Base-by-base conservation (phyloP, 371 early-diverging fungal species). In the Rhizopus delemar region DNA sequence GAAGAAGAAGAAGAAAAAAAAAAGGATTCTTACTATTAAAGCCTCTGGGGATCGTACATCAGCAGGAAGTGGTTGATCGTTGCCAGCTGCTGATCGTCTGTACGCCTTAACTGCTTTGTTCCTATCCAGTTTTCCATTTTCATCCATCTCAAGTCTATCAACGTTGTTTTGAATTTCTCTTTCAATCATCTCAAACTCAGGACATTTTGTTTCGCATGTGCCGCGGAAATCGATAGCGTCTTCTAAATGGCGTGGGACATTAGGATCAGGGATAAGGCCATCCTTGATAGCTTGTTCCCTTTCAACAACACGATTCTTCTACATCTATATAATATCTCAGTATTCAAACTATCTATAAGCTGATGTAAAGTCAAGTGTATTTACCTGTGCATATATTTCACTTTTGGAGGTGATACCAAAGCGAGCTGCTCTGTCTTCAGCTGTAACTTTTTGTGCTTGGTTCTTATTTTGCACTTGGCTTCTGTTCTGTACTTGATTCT, bases 181-280 rank as follows among this genome's bases (percentile, higher is more conserved):
- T 62, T 95, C 93, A 34, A 91, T 80, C n/a, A 89, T 79, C 70
- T 96, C 97, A 65, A 86, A 95, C 57, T 86, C 90, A 0, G 97
- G 94, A 65, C 97, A 95, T 93, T 93, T 95, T 8, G 86, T 86
- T 66, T 65, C 63, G 58, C 96, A 95, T 4, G 92, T 91, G 5
- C 93, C 95, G 13, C 86, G 70, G 49, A 95, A 84, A 29, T 80
- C 69, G 41, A 87, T 82, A 4, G 92, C 91, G 29, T 90, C 84
- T 54, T 83, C 81, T 12, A 92, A 69, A 1, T 74, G 63, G 38
- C 71, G 74, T 1, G 75, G 80, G 1, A 69, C 70, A 35, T 82
- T 56, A 0, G 90, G 87, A 57, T 90, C 89, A 3, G 82, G 78
- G 61, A 93, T 88, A 0, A 72, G 50, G 6, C 81, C 81, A 13